Conservation (phyloP, 192 early-diverging fungal genomes). For the Podila verticillata region DNA sequence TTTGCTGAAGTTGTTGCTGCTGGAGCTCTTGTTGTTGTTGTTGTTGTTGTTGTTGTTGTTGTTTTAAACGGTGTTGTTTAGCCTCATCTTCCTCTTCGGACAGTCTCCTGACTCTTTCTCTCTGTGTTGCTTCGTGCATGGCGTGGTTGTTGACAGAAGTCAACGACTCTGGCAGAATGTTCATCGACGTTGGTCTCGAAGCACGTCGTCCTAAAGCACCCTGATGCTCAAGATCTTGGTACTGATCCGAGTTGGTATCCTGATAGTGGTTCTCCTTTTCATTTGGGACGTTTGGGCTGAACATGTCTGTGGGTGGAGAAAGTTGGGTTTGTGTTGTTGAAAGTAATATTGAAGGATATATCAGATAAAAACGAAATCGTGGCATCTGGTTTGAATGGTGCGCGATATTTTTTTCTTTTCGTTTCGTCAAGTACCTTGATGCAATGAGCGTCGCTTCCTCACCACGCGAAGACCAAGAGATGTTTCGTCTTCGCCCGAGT, state of each 20-base stretch:
- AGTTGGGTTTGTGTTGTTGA: background rate
- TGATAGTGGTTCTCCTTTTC: background rate
- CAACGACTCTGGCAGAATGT: conserved; percentile 44
- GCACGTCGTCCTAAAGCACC: background rate
- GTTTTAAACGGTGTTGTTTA: background rate
- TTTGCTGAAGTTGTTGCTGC: background rate
- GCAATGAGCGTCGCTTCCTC: conserved; percentile 34
- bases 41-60: background rate
- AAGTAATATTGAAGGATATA: background rate
- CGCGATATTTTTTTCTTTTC: background rate
- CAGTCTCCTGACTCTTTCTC: conserved; percentile 18
- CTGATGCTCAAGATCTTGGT: conserved; percentile 6
- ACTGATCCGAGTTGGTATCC: background rate
- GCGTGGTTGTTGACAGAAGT: conserved; percentile 42
- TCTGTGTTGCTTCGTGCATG: background rate
- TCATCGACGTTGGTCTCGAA: conserved; percentile 19
- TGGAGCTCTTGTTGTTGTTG: conserved; percentile 3
- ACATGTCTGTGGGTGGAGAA: conserved; percentile 10
- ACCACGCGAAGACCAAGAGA: background rate
- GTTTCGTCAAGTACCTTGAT: conserved; percentile 32
- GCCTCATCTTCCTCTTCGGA: conserved; percentile 24
- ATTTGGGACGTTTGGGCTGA: background rate
- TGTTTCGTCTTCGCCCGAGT: background rate
- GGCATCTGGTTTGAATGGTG: background rate
- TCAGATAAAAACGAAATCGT: background rate